These are phyloP conservation scores for Elsinoe fawcettii DNA, from an alignment of 2,329 filamentous ascomycete species.

Conservation along the genomic window DNA sequence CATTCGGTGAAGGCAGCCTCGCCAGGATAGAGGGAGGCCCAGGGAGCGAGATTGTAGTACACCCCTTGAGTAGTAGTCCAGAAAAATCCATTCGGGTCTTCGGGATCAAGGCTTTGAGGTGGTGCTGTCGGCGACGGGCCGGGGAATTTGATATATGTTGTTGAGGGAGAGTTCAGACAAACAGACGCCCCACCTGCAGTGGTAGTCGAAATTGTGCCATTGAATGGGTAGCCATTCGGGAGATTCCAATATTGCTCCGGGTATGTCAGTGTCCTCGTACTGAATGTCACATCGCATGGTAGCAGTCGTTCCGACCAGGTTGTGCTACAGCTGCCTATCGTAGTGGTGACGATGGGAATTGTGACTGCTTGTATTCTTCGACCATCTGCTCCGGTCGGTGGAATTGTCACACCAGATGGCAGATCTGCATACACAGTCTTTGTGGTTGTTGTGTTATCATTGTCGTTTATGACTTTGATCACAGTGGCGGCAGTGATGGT, in stretches of 20 bases:
- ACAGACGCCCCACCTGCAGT: not conserved
- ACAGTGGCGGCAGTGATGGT: constrained; percentile 3
- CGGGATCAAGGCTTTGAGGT: not conserved
- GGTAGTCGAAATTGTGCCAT: constrained; percentile 1
- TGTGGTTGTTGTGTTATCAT: constrained; percentile 4
- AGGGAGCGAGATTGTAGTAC: not conserved
- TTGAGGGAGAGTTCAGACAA: not conserved
- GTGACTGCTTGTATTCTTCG: not conserved
- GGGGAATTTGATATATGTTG: not conserved
- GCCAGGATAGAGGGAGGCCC: not conserved
- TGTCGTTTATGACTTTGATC: constrained; percentile 4
- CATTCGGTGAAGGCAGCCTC: constrained; percentile 5
- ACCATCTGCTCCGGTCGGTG: not conserved
- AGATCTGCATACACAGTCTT: constrained; percentile 7
- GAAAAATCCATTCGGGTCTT: not conserved
- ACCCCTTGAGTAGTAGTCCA: not conserved
- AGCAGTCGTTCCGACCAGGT: not conserved
- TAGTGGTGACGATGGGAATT: not conserved
- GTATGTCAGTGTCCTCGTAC: not conserved
- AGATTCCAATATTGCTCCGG: constrained; percentile 1
- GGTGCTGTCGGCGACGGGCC: not conserved
- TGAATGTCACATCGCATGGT: not conserved
- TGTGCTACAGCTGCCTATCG: not conserved
- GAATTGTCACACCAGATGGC: not conserved
- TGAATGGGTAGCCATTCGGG: not conserved